Evolutionary conservation across 1,139 yeast genomes (phyloP).

Genomic region (Candida sp.): DNA sequence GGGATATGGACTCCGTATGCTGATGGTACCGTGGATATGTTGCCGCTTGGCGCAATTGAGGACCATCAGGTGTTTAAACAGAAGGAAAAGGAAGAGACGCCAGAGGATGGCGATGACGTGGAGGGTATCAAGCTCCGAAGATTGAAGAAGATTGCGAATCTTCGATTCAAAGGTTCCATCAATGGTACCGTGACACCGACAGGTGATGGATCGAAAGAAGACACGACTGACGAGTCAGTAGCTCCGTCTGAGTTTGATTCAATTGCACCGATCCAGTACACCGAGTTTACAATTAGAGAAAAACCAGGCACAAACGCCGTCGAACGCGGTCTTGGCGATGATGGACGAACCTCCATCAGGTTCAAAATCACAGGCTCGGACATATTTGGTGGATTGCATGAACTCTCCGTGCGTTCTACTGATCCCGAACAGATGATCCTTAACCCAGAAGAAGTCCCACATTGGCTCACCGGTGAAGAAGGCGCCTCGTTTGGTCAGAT

Average conservation of each 20-base stretch:
- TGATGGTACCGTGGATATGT: constrained; percentile 61
- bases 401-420: constrained; percentile 50
- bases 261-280: constrained; percentile 57
- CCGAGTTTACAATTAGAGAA: constrained; percentile 46
- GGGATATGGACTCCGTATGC: constrained; percentile 80
- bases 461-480: constrained; percentile 85
- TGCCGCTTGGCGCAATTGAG: constrained; percentile 55
- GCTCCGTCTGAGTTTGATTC: constrained; percentile 41
- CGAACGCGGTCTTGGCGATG: constrained; percentile 10
- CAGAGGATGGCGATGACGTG: constrained; percentile 6
- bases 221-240: constrained; percentile 10
- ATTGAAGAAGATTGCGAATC: constrained; percentile 46
- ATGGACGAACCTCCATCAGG: constrained; percentile 33
- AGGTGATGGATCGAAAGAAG: constrained; percentile 21
- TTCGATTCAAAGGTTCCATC: constrained; percentile 61
- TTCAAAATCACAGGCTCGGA: constrained; percentile 71
- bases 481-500: constrained; percentile 54
- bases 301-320: constrained; percentile 15
- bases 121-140: constrained; percentile 16
- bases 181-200: constrained; percentile 25
- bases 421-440: constrained; percentile 41
- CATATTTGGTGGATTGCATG: constrained; percentile 81
- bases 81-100: constrained; percentile 9
- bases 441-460: constrained; percentile 63
- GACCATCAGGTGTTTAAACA: constrained; percentile 26